Conservation (phyloP, 768 basidiomycete genomes). For the Leucocoprinus birnbaumii region DNA sequence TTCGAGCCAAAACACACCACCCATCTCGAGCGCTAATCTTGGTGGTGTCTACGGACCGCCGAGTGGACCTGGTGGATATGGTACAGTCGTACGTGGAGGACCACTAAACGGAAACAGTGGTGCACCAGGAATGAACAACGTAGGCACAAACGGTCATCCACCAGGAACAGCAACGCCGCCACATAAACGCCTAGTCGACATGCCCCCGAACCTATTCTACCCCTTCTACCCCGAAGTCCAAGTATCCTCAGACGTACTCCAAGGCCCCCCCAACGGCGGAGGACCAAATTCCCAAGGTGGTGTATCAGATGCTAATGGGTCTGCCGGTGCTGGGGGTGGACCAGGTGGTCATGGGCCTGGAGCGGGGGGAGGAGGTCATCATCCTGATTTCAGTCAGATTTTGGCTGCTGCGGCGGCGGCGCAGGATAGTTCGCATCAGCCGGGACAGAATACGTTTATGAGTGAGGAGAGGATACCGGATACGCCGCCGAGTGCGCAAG, state of each 20-base stretch:
- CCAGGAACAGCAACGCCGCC: slow-evolving; percentile 25
- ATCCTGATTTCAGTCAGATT: slow-evolving; percentile 48
- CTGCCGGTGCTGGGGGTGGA: neutral
- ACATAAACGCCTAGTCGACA: slow-evolving; percentile 53
- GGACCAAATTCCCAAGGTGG: no score
- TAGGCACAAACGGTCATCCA: slow-evolving; percentile 18
- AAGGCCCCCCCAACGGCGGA: neutral
- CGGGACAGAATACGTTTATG: slow-evolving; percentile 59
- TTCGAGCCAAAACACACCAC: slow-evolving; percentile 42
- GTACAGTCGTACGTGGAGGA: slow-evolving; percentile 32
- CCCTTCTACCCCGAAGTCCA: slow-evolving; percentile 66
- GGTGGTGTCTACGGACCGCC: slow-evolving; percentile 14
- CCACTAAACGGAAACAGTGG: slow-evolving; percentile 21
- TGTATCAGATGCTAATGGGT: neutral
- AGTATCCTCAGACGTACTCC: slow-evolving; percentile 8
- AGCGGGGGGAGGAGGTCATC: neutral
- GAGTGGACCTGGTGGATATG: slow-evolving; percentile 22
- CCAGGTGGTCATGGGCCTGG: neutral
- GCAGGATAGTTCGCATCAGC: slow-evolving; percentile 48
- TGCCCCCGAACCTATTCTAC: slow-evolving; percentile 71
- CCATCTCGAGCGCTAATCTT: slow-evolving; percentile 28
- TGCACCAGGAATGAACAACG: slow-evolving; percentile 15
- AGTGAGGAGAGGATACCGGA: slow-evolving; percentile 56
- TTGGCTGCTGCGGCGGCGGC: slow-evolving; percentile 59
- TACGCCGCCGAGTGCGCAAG: no score